Evolutionary conservation across 257 asterid genomes (phyloP), one percentile per base, ranked within the genome.

Genomic region (Solanum paucissectum): DNA sequence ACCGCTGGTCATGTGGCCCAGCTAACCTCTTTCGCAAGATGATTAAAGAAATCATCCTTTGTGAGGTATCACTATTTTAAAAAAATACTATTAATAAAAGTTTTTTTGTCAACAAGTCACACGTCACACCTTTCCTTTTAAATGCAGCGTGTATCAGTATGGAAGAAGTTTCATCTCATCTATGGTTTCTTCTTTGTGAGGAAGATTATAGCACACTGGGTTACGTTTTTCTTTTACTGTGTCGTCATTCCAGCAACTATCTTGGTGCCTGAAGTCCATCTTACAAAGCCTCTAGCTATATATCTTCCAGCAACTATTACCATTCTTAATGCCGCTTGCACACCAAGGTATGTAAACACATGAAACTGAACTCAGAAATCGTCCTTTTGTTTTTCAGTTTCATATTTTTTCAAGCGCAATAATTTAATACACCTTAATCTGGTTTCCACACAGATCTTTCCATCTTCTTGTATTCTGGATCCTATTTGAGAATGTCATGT

Each of bases 1-100:
- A 95, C 83, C 94, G 98, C 79, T 96, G 99, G 98, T 95, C 98
- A 60, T 94, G 97, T 49, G 98, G 98, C 64, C 98, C 98, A 74
- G 99, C 99, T 75, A 96, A 95, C 91, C 95, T 96, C 85, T 93
- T 95, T 83, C 90, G 95, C 68, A 96, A 96, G 90, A 95, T 95
- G 98, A 87, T 93, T 87, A 90, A 88, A 88, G 98, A 94, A 87
- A 95, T 95, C 90, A 87, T 94, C 87, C 85, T 86, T 29, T 90
- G 95, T 37, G 94, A 95, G 97, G 98, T 94, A 66, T 87, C 33
- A 49, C 33, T 85, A 89, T 87, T 49, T 52, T 76, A 13, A 6
- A 38, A 27, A 6, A 49, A 72, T 82, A 77, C 36, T 23, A 13
- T 32, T 5, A 44, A 16, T 32, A 38, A 46, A 37, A 34, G 74